phyloP scores from a whole-genome alignment of 257 asterid species.

The Nicotiana sylvestris region DNA sequence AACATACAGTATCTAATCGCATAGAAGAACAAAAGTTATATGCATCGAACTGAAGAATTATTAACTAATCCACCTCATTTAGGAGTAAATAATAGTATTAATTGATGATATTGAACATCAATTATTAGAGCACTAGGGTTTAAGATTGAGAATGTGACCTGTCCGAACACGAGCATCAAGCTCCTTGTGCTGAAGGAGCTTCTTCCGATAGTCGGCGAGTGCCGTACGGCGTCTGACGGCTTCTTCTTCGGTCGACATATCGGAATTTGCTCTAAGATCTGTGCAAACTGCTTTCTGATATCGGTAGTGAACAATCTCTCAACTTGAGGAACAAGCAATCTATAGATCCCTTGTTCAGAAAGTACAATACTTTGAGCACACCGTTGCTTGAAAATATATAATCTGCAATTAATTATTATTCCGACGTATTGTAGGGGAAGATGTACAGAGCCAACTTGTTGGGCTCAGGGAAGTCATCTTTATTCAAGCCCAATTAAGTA shows the following conservation, averaged over 20 bases:
- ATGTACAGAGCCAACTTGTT: no score
- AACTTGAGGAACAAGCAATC: conserved; percentile 6
- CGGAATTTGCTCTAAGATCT: background rate
- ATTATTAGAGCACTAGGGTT: background rate
- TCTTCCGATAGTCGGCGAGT: conserved; percentile 52
- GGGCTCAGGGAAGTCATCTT: no score
- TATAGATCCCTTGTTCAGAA: conserved; percentile 6
- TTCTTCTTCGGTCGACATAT: conserved; percentile 33
- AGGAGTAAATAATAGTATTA: background rate
- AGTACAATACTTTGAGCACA: background rate
- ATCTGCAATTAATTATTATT: background rate
- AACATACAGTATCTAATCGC: background rate
- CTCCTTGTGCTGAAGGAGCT: conserved; percentile 64
- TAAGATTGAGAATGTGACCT: conserved; percentile 26
- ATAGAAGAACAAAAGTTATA: background rate
- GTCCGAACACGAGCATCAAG: conserved; percentile 74
- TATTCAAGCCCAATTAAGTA: no score
- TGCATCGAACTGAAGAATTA: background rate
- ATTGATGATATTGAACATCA: background rate
- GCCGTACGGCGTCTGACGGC: conserved; percentile 54
- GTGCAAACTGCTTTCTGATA: background rate
- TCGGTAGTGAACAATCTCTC: background rate
- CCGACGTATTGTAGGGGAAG: no score
- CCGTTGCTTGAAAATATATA: conserved; percentile 3
- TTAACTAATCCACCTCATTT: background rate